These are phyloP conservation scores for Fagopyrum homotropicum DNA, from an alignment of 148 eudicot genomes.

Conservation along the genomic window DNA sequence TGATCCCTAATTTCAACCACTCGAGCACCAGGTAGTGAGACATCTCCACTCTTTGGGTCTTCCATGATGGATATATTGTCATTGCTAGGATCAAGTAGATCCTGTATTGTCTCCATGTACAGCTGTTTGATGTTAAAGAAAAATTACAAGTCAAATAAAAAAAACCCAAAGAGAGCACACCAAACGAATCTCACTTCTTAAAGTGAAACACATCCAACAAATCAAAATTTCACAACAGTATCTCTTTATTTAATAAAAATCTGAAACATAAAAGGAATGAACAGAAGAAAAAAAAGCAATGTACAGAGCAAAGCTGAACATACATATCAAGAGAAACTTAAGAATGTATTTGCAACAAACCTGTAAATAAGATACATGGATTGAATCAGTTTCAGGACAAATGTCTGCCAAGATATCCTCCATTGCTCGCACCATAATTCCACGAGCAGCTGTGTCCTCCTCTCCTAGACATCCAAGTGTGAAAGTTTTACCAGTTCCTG, in stretches of 20 bases:
- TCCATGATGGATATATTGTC: conserved; percentile 74
- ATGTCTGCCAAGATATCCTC: conserved; percentile 75
- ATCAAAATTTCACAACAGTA: background rate
- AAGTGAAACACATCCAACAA: background rate
- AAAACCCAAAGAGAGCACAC: background rate
- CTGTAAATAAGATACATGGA: conserved; percentile 78
- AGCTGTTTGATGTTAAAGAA: conserved; percentile 36
- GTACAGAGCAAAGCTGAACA: background rate
- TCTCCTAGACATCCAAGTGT: conserved; percentile 85
- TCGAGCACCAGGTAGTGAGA: conserved; percentile 77
- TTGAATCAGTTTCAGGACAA: conserved; percentile 52
- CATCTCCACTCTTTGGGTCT: conserved; percentile 83
- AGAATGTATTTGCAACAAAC: conserved; percentile 23
- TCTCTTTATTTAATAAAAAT: background rate
- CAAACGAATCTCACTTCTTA: background rate
- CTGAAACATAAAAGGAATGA: background rate
- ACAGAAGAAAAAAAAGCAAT: background rate
- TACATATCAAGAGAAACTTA: background rate
- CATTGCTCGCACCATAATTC: conserved; percentile 95
- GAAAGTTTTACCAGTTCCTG: conserved; percentile 92
- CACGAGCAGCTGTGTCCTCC: conserved; percentile 80
- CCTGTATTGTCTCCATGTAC: conserved; percentile 91
- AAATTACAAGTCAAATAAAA: background rate
- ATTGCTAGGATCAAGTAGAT: conserved; percentile 77
- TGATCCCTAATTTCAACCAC: conserved; percentile 68